phyloP scores from a whole-genome alignment of 768 basidiomycete species.

The Suillus americanus region DNA sequence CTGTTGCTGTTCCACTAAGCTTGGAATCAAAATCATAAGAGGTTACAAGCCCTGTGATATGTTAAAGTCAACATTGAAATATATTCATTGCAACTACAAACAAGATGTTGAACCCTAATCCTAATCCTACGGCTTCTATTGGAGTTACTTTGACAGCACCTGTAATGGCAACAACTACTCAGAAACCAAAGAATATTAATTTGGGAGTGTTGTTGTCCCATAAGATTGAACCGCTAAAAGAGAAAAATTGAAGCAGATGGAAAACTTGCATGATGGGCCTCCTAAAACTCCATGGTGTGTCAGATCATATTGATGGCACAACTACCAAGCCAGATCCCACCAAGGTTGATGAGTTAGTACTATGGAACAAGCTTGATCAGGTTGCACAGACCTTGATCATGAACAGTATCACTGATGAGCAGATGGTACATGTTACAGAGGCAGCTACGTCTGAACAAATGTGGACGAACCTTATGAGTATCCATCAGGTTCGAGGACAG shows the following conservation, averaged over 20 bases:
- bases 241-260: background rate
- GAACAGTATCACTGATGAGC: background rate
- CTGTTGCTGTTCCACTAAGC: no score
- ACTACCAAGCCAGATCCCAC: background rate
- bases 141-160: no score
- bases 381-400: no score
- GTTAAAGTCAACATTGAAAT: no score
- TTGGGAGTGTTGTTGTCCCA: background rate
- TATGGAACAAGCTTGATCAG: no score
- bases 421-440: no score
- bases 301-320: background rate
- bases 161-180: background rate
- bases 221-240: background rate
- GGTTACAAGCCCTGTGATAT: background rate
- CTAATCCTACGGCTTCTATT: background rate
- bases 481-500: constrained; percentile 4
- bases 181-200: background rate
- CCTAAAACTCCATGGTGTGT: background rate
- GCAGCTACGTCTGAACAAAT: no score
- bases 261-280: background rate
- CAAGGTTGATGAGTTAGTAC: no score
- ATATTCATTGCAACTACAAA: background rate
- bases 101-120: background rate
- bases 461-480: background rate
- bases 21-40: background rate